phyloP scores from a whole-genome alignment of 495 filamentous ascomycete genomes.

The Neurospora sp. region DNA sequence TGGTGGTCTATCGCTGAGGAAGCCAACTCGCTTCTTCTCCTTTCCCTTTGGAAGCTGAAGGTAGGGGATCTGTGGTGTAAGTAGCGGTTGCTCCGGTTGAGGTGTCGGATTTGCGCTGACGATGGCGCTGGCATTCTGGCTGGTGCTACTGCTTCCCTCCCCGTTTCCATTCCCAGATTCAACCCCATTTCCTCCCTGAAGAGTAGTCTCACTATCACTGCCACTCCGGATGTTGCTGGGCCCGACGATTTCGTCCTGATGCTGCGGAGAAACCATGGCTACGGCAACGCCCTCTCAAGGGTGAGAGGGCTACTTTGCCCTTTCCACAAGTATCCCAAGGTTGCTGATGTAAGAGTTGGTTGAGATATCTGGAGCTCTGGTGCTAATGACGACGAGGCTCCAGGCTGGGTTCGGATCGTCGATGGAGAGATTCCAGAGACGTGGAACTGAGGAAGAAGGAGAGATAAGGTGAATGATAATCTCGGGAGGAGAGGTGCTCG shows the following conservation, averaged over 20 bases:
- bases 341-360: not conserved
- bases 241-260: not conserved
- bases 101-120: not conserved
- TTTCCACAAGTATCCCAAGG: not conserved
- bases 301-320: not conserved
- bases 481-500: not conserved
- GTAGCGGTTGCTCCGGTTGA: not conserved
- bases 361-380: not conserved
- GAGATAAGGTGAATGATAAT: not conserved
- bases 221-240: not conserved
- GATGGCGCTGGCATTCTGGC: not conserved
- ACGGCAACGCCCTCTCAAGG: not conserved
- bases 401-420: not conserved
- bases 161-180: not conserved
- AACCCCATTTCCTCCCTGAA: not conserved
- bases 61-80: not conserved
- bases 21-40: slow-evolving; percentile 26
- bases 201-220: not conserved
- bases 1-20: slow-evolving; percentile 8
- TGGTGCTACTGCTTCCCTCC: not conserved
- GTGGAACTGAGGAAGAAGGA: not conserved
- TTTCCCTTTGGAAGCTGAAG: slow-evolving; percentile 11
- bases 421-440: not conserved
- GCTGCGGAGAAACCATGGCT: not conserved
- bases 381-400: not conserved